Base-by-base conservation (phyloP, 140 eudicot genomes). In the Cichorium intybus region DNA sequence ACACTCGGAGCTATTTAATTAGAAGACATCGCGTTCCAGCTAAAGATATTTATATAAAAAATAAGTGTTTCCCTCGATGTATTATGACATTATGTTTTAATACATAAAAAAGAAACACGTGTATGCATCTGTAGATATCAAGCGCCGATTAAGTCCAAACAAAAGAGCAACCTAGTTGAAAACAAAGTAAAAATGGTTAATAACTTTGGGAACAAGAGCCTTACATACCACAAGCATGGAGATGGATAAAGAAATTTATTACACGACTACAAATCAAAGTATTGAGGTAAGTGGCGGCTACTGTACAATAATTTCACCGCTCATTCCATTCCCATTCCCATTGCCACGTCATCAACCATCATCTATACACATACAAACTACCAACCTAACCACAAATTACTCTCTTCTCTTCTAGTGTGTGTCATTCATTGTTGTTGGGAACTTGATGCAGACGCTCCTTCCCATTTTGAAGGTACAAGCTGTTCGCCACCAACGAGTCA, bases 401-500 rank as follows among this genome's bases (percentile, higher is more conserved):
- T 6, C 39, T 9, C 12, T 7, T 6, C 2, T 35, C 43, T 35
- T 27, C 31, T 27, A 27, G 31, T 27, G 2, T 70, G 17, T 20
- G 17, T 34, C 77, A 84, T 81, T 88, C 95, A 15, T n/a, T 82
- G 49, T 15, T 39, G 47, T 2, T 3, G 76, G 48, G 57, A 56
- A 28, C 39, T 64, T 20, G 97, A 71, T 37, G 88, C 56, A 2
- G 84, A 72, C 7, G 55, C 74, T 16, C 68, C 69, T 48, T 90
- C 37, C 95, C 95, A 18, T 85, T 91, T 52, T 82, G 96, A 46
- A 85, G 84, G 72, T 64, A 72, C 18, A 92, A 82, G 56, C 92
- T 85, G 63, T 92, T 83, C 14, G 98, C 98, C 62, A 88, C 98
- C 71, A 88, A 34, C 1, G 95, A 85, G 84, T 92, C 98, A 4